These are phyloP conservation scores for Debaryomyces subglobosus DNA, from an alignment of 1,139 yeast species.

Conservation along the genomic window DNA sequence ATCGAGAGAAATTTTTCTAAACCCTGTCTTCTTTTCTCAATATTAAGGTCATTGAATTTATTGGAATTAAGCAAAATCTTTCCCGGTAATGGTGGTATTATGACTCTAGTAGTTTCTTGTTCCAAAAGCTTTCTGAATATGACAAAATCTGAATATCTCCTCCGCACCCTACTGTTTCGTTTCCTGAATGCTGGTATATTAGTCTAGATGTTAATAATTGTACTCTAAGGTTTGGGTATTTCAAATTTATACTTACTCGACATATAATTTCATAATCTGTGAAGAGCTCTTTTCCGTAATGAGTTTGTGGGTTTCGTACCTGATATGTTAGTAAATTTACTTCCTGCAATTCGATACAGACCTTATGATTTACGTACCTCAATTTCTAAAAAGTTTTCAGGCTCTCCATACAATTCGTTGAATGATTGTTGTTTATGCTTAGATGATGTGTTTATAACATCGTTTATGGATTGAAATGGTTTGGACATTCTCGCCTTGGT, in stretches of 20 bases:
- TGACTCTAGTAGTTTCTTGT: slow-evolving; percentile 73
- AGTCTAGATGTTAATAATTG: slow-evolving; percentile 38
- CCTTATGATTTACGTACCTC: slow-evolving; percentile 51
- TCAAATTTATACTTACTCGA: slow-evolving; percentile 41
- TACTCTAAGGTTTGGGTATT: not conserved
- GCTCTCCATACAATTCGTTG: slow-evolving; percentile 88
- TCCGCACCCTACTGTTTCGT: slow-evolving; percentile 67
- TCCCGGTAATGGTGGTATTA: slow-evolving; percentile 88
- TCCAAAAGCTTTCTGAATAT: slow-evolving; percentile 75
- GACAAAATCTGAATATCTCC: slow-evolving; percentile 91
- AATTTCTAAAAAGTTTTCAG: slow-evolving; percentile 90
- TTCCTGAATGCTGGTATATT: slow-evolving; percentile 85
- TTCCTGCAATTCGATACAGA: not conserved
- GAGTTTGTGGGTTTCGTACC: slow-evolving; percentile 78
- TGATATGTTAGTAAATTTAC: slow-evolving; percentile 15
- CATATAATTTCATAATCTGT: slow-evolving; percentile 94
- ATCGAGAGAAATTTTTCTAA: slow-evolving; percentile 75
- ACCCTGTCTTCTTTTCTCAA: slow-evolving; percentile 83
- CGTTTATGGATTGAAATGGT: slow-evolving; percentile 53
- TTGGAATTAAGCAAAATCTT: slow-evolving; percentile 69
- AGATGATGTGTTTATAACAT: slow-evolving; percentile 40
- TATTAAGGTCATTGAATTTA: slow-evolving; percentile 80
- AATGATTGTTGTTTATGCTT: slow-evolving; percentile 63
- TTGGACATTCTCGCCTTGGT: slow-evolving; percentile 30
- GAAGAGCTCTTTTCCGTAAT: slow-evolving; percentile 72